phyloP scores from a whole-genome alignment of 257 asterid genomes.

The Solanum pinnatisectum region DNA sequence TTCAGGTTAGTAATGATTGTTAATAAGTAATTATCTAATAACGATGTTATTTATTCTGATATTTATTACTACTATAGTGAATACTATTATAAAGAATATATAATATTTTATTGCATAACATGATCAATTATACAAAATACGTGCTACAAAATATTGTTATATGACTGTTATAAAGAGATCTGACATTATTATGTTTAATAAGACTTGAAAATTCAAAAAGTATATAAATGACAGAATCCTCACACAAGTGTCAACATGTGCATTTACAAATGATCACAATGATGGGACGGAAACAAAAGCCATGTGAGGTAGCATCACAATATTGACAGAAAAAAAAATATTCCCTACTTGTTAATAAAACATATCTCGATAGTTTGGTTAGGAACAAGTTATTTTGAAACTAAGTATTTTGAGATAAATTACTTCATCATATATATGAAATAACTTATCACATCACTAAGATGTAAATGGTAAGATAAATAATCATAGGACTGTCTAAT shows the following conservation, averaged over 20 bases:
- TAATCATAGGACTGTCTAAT: fast-evolving
- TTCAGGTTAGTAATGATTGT: background rate
- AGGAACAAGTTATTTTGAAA: too few species aligned
- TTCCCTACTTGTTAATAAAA: background rate
- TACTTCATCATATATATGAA: too few species aligned
- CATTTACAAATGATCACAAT: background rate
- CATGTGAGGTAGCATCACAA: background rate
- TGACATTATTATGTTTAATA: fast-evolving
- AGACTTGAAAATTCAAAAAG: background rate
- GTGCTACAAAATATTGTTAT: background rate
- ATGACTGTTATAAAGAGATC: background rate
- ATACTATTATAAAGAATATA: too few species aligned
- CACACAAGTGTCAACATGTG: background rate
- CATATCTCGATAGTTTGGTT: background rate
- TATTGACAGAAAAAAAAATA: background rate
- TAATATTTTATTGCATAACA: too few species aligned
- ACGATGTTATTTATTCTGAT: too few species aligned
- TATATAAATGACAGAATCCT: background rate
- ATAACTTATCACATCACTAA: too few species aligned
- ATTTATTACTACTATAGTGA: too few species aligned
- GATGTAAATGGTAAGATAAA: too few species aligned
- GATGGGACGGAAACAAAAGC: background rate
- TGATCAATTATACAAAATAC: too few species aligned
- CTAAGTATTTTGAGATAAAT: too few species aligned
- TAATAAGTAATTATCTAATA: too few species aligned